Conservation (phyloP, 2,329 filamentous ascomycete genomes). For the Botrytis fragariae region DNA sequence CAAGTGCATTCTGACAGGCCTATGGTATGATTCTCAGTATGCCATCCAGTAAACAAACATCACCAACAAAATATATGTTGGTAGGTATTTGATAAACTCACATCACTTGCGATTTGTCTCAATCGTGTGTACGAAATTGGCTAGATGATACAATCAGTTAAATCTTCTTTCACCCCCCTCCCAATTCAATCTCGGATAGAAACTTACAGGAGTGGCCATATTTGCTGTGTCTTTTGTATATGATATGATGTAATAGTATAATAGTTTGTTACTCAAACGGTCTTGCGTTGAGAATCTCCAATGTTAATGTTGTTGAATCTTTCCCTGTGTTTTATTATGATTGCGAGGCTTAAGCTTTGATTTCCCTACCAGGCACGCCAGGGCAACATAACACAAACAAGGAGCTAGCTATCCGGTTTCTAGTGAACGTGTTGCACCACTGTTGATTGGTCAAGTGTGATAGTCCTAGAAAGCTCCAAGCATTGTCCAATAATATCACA, state of each 20-base stretch:
- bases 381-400: background rate
- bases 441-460: constrained; percentile 12
- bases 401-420: background rate
- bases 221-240: constrained; percentile 10
- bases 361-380: background rate
- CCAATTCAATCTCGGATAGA: background rate
- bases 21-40: constrained; percentile 40
- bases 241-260: constrained; percentile 11
- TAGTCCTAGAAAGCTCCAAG: background rate
- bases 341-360: background rate
- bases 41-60: background rate
- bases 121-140: constrained; percentile 74
- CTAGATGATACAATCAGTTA: constrained; percentile 44
- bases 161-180: background rate
- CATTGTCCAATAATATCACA: constrained; percentile 10
- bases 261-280: background rate
- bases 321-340: background rate
- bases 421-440: background rate
- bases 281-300: background rate
- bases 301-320: background rate
- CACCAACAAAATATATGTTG: background rate
- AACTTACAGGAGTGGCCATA: constrained; percentile 30
- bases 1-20: constrained; percentile 81
- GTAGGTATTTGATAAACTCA: constrained; percentile 42
- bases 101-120: constrained; percentile 81